These are phyloP conservation scores for Podospora australis DNA, from an alignment of 495 filamentous ascomycete species.

Conservation along the genomic window DNA sequence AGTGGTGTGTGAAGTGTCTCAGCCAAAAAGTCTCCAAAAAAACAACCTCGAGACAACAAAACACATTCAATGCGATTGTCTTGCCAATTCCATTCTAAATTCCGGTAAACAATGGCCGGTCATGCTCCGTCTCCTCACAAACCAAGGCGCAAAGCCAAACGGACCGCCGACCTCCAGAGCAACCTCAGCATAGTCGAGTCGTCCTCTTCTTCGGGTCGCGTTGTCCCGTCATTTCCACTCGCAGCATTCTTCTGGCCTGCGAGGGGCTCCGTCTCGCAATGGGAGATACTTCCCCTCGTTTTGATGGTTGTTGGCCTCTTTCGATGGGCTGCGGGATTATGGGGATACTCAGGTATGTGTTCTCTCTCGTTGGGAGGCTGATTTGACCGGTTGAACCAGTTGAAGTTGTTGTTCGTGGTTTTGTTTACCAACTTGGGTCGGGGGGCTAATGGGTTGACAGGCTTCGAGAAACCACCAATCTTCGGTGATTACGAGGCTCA, in stretches of 20 bases:
- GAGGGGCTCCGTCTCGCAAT: conserved; percentile 77
- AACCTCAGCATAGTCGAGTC: conserved; percentile 7
- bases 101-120: conserved; percentile 40
- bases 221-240: conserved; percentile 71
- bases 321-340: conserved; percentile 84
- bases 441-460: conserved; percentile 32
- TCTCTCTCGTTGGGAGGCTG: neutral
- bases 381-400: too few species aligned
- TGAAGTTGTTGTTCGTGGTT: too few species aligned
- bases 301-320: conserved; percentile 89
- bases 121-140: conserved; percentile 42
- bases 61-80: conserved; percentile 19
- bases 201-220: conserved; percentile 31
- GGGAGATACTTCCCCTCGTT: conserved; percentile 80
- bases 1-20: too few species aligned
- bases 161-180: conserved; percentile 24
- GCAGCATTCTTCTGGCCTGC: conserved; percentile 90
- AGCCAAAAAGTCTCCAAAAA: conserved; percentile 1
- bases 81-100: conserved; percentile 1
- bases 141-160: conserved; percentile 44
- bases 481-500: conserved; percentile 97
- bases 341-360: conserved; percentile 82
- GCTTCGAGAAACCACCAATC: conserved; percentile 77
- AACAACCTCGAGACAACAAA: neutral
- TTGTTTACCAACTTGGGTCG: too few species aligned